These are phyloP conservation scores for Lantana camara DNA, from an alignment of 257 asterid species.

Conservation along the genomic window DNA sequence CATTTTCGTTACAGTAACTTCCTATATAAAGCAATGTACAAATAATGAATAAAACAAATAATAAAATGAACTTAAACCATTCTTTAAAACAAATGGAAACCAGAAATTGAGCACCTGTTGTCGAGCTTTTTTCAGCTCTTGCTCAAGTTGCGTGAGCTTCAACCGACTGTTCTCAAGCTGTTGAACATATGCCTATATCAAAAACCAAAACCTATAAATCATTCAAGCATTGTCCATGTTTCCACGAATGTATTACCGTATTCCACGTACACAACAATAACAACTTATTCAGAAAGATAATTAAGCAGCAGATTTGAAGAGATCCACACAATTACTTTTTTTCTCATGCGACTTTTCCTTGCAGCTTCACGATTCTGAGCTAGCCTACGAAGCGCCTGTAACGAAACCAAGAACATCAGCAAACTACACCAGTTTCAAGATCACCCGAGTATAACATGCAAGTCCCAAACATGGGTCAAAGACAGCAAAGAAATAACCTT, in stretches of 20 bases:
- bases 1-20: conserved; percentile 16
- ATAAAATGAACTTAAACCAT: no score
- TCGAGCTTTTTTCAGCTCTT: conserved; percentile 73
- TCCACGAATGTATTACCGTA: background rate
- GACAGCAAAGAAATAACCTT: conserved; percentile 36
- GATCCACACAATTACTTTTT: conserved; percentile 54
- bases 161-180: conserved; percentile 84
- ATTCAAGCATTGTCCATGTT: conserved; percentile 16
- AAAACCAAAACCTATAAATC: conserved; percentile 26
- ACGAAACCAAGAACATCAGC: conserved; percentile 7
- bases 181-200: conserved; percentile 86
- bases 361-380: conserved; percentile 99
- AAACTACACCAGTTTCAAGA: background rate
- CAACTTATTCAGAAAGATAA: background rate
- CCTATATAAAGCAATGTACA: background rate
- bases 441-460: background rate
- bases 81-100: no score
- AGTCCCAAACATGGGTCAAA: background rate
- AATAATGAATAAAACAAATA: background rate
- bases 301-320: background rate
- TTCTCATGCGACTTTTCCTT: conserved; percentile 86
- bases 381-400: conserved; percentile 78
- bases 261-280: background rate
- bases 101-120: conserved; percentile 63
- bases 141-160: conserved; percentile 80